Percentiles rank a stretch among this genome's conserved stretches.
Conservation (phyloP, 2,329 filamentous ascomycete genomes). For the Xylaria sp. region DNA sequence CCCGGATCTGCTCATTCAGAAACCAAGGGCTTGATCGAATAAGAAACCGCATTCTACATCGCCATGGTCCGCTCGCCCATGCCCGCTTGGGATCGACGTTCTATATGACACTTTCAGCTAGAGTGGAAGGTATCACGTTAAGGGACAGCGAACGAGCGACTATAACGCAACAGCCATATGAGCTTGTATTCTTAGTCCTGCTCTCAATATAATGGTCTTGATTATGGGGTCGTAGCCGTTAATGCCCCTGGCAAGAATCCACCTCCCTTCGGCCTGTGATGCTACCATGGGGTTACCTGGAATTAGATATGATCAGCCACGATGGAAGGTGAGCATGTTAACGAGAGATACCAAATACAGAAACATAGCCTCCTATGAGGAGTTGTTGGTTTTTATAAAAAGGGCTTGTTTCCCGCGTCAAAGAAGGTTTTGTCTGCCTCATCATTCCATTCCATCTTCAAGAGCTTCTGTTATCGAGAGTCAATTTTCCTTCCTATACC, state of each 20-base stretch:
- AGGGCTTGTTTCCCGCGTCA: conserved; percentile 7
- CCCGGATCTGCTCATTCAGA: conserved; percentile 16
- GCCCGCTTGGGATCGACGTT: conserved; percentile 5
- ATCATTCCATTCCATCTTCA: conserved; percentile 31
- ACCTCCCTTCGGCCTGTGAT: conserved; percentile 26
- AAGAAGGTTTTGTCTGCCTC: conserved; percentile 19
- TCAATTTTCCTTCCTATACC: conserved; percentile 23
- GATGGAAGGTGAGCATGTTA: conserved; percentile 19
- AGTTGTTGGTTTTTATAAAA: conserved; percentile 32
- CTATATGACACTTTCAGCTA: background rate
- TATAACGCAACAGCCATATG: background rate
- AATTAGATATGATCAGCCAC: conserved; percentile 31
- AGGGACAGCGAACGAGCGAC: background rate
- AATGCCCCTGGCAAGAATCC: conserved; percentile 26
- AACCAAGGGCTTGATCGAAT: background rate
- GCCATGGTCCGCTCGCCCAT: background rate
- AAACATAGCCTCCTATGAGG: conserved; percentile 15
- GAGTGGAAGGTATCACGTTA: background rate
- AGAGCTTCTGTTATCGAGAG: conserved; percentile 29
- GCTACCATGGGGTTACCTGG: conserved; percentile 23
- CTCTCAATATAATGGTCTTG: conserved; percentile 4
- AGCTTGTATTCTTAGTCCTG: conserved; percentile 13
- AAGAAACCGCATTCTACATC: conserved; percentile 10
- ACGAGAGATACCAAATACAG: conserved; percentile 24
- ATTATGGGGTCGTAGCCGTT: conserved; percentile 17